Evolutionary conservation across 768 basidiomycete genomes (phyloP), one percentile per base, ranked within the genome.

Genomic region (Russula earlei): DNA sequence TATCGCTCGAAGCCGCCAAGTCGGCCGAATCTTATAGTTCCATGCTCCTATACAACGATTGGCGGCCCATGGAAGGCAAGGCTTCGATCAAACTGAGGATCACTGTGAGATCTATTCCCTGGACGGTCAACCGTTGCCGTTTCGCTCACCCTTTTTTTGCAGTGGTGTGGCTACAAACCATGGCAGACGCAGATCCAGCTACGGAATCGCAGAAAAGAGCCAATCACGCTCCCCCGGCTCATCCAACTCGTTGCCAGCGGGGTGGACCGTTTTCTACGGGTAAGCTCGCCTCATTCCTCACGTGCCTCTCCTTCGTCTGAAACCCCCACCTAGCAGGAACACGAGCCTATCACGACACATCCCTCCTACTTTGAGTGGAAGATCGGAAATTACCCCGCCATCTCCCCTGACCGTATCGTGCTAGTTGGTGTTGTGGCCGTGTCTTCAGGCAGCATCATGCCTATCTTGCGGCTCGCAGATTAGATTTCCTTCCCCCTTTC

Each of bases 181-280:
- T 58, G 57, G 57, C 52, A 58, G 33, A 54, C 52, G 20, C 57
- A 58, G 29, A 58, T 58, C 20, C 57, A 58, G 14, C 47, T 58
- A 29, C 51, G 57, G 33, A 58, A 54, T 20, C 57, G 57, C 22
- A 43, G 36, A 49, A 54, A 14, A 36, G 57, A 58, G 34, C 47
- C 57, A 4, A 58, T 58, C 38, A 49, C 27, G 33, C 57, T 58
- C 7, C 42, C 57, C 1, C 57, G 57, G 34, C 20, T 58, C 41
- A 52, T 54, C 1, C 57, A 54, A 8, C 57, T 58, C 19, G 47
- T 58, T 31, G 57, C 57, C 14, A 58, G 52, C 14, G 57, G 37
- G 10, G 52, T 58, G 10, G 57, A 54, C 22, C 57, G 57, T n/a
- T 58, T 58, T 44, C 25, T 58, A 3, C 52, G 47, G 34, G 57